These are phyloP conservation scores for Xenosphaeropsis pyriputrescens DNA, from an alignment of 2,329 filamentous ascomycete species.

Conservation along the genomic window DNA sequence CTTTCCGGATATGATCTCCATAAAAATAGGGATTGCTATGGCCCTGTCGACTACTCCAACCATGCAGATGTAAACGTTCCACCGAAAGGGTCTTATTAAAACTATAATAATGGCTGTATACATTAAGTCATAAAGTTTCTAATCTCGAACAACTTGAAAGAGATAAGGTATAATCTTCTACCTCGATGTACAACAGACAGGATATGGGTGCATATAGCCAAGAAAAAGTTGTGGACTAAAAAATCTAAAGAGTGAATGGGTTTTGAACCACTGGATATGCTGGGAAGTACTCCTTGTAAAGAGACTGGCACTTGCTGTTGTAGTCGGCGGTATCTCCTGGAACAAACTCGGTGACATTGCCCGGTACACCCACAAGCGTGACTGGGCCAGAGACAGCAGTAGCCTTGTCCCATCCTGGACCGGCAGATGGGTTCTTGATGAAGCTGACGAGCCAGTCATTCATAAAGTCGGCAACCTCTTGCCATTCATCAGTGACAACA, in stretches of 20 bases:
- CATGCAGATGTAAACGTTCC: too few relatives aligned
- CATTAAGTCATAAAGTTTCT: too few relatives aligned
- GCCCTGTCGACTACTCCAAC: too few relatives aligned
- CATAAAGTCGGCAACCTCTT: constrained; percentile 25
- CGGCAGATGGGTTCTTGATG: constrained; percentile 26
- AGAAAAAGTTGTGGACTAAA: too few relatives aligned
- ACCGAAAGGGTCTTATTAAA: too few relatives aligned
- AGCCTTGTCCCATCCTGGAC: constrained; percentile 24
- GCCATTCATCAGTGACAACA: constrained; percentile 21
- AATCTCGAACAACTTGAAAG: too few relatives aligned
- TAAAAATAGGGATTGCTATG: too few relatives aligned
- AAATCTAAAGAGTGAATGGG: neutral
- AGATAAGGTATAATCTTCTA: too few relatives aligned
- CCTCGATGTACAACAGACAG: too few relatives aligned
- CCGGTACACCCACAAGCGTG: constrained; percentile 20
- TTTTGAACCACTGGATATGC: constrained; percentile 5
- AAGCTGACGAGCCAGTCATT: constrained; percentile 27
- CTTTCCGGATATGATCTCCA: too few relatives aligned
- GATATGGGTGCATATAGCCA: too few relatives aligned
- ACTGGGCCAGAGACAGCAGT: constrained; percentile 16
- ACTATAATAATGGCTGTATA: too few relatives aligned
- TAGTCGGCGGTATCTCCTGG: constrained; percentile 16
- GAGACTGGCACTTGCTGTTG: constrained; percentile 18
- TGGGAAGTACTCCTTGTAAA: constrained; percentile 4
- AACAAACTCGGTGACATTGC: constrained; percentile 17